A percentile compares a stretch with the other conserved stretches of the same genome.
These are phyloP conservation scores for Termitomyces heimii DNA, from an alignment of 768 basidiomycete genomes.

Conservation along the genomic window DNA sequence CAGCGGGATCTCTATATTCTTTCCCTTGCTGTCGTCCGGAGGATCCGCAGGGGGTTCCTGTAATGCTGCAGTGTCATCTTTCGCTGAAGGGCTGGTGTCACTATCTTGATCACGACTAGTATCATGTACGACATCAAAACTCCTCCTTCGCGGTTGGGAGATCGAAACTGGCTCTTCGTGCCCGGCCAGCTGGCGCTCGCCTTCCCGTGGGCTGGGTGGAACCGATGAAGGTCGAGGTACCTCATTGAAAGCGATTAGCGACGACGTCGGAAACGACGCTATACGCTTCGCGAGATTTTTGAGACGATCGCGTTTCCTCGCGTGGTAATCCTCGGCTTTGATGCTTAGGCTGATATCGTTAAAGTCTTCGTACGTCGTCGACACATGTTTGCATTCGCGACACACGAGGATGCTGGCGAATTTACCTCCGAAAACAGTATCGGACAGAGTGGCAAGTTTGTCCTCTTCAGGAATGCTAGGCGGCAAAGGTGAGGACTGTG, in stretches of 20 bases:
- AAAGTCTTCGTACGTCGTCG: conserved; percentile 90
- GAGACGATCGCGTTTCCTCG: conserved; percentile 73
- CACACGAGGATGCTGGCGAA: conserved; percentile 91
- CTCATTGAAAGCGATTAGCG: conserved; percentile 15
- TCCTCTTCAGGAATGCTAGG: conserved; percentile 33
- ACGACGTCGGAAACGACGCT: conserved; percentile 28
- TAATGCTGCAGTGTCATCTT: conserved; percentile 20
- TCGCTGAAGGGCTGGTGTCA: conserved; percentile 9
- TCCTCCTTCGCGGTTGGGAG: conserved; percentile 35
- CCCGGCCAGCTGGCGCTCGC: conserved; percentile 21
- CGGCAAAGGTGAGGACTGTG: conserved; percentile 8
- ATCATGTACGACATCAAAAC: conserved; percentile 32
- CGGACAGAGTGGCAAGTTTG: conserved; percentile 65
- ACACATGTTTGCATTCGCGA: conserved; percentile 90
- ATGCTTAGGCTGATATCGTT: conserved; percentile 90
- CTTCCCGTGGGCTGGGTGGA: conserved; percentile 33
- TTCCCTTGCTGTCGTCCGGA: conserved; percentile 18
- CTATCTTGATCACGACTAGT: conserved; percentile 10
- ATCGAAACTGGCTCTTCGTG: conserved; percentile 29
- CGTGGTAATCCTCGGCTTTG: conserved; percentile 75
- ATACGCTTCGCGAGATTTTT: conserved; percentile 69
- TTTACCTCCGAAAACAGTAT: conserved; percentile 87
- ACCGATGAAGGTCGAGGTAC: conserved; percentile 54
- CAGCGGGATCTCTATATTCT: conserved; percentile 30
- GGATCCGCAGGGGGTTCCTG: background rate